These are phyloP conservation scores for Candida sp. DNA, from an alignment of 1,139 yeast genomes.

Conservation along the genomic window DNA sequence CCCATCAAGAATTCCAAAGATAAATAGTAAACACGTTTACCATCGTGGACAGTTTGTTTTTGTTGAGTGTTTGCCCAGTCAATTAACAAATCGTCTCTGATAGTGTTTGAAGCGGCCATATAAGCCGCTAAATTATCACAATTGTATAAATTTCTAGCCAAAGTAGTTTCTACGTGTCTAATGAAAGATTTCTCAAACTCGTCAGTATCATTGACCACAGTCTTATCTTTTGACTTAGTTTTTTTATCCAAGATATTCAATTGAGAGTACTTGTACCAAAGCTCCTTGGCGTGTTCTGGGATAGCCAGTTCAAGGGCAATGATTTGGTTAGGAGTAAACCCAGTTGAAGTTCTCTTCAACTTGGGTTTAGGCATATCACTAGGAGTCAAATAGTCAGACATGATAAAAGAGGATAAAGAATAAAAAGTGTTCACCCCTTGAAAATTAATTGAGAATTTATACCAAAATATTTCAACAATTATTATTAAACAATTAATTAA, in stretches of 20 bases:
- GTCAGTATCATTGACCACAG: slow-evolving; percentile 33
- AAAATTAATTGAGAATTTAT: no score
- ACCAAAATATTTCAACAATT: no score
- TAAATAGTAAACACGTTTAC: slow-evolving; percentile 83
- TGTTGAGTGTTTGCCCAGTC: slow-evolving; percentile 97
- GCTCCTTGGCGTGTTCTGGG: slow-evolving; percentile 71
- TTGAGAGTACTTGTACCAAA: slow-evolving; percentile 66
- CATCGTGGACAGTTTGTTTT: slow-evolving; percentile 77
- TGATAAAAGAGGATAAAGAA: slow-evolving; percentile 8
- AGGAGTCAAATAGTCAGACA: slow-evolving; percentile 45
- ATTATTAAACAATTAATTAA: no score
- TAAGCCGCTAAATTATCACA: slow-evolving; percentile 93
- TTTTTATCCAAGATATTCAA: slow-evolving; percentile 27
- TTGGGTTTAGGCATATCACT: slow-evolving; percentile 39
- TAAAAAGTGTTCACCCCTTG: no score
- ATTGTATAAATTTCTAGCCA: slow-evolving; percentile 87
- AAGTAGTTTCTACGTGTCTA: slow-evolving; percentile 82
- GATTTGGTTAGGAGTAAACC: slow-evolving; percentile 88
- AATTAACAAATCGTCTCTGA: slow-evolving; percentile 75
- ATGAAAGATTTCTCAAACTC: slow-evolving; percentile 68
- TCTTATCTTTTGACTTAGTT: slow-evolving; percentile 5
- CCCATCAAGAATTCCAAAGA: slow-evolving; percentile 94
- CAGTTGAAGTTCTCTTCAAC: slow-evolving; percentile 75
- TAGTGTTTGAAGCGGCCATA: slow-evolving; percentile 78
- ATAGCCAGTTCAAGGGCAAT: slow-evolving; percentile 78